Base-by-base conservation (phyloP, 805 yeast genomes). In the Zygoascus biomembranicola region DNA sequence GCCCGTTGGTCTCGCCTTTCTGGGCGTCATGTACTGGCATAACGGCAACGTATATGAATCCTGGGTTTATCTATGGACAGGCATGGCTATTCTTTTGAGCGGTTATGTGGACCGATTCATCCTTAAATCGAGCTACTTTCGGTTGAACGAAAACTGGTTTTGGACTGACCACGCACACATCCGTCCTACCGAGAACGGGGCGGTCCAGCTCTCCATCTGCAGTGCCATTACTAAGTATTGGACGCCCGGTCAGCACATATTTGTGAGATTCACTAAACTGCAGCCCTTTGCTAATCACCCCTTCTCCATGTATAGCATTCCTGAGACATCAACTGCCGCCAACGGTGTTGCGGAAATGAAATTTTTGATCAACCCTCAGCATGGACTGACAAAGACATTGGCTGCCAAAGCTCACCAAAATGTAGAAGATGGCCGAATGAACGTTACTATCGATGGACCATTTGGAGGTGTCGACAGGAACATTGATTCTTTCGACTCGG, bases 391-490 rank as follows among this genome's bases (percentile, higher is more conserved):
- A 3, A 50, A 53, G 32, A 42, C 41, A 9, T 32, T 59, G 10
- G 49, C 45, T 26, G 54, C 51, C n/a, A 42, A 43, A 18, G 58
- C 60, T 8, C 19, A 44, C 13, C n/a, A 14, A 5, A 2, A 42
- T 45, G 18, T 26, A 32, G 20, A 57, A 49, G 48, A n/a, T 9
- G 6, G 52, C 32, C 47, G 51, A 16, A 18, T 41, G 26, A 73
- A 71, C 41, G 76, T 73, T 0, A 50, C 66, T 3, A 64, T 77
- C 43, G 67, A 67, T 32, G 82, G 82, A 0, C 81, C 82, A 0
- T 73, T 67, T 55, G 80, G 80, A 0, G 77, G 73, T 2, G 61
- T 64, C 19, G 66, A 66, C 43, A 77, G 76, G 52, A 72, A 76
- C 3, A 64, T 76, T 32, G 59, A 67, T 10, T 65, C 71, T 8